phyloP scores from a whole-genome alignment of 345 rosid species.

The Moricandia moricandioides region DNA sequence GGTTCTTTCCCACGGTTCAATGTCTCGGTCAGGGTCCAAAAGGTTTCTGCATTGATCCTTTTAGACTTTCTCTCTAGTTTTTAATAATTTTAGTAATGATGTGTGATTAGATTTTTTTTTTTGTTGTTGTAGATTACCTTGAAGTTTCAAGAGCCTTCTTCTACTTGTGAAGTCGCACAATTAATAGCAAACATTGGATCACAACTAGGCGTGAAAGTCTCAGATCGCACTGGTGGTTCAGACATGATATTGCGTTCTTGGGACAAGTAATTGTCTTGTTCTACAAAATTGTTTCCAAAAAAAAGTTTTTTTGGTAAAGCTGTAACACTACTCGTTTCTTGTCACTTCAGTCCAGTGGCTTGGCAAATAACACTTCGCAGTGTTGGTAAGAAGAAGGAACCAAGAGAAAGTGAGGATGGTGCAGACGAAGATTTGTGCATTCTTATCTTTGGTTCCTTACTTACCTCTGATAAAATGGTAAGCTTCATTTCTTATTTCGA shows the following conservation, averaged over 20 bases:
- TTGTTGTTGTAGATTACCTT: conserved; percentile 50
- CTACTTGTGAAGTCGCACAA: conserved; percentile 66
- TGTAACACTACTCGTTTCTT: conserved; percentile 3
- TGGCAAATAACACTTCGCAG: conserved; percentile 80
- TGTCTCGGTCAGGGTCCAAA: conserved; percentile 83
- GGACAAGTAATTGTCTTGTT: conserved; percentile 60
- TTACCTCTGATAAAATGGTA: conserved; percentile 75
- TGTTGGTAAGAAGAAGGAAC: conserved; percentile 49
- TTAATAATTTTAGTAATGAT: background rate
- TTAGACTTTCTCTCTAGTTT: background rate
- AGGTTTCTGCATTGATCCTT: conserved; percentile 44
- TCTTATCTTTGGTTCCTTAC: conserved; percentile 69
- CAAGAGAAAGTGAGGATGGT: conserved; percentile 32
- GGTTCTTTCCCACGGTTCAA: conserved; percentile 70
- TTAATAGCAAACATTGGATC: conserved; percentile 77
- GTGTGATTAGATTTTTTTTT: conserved; percentile 2
- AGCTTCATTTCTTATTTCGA: conserved; percentile 30
- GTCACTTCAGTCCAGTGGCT: conserved; percentile 70
- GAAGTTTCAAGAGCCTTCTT: conserved; percentile 71
- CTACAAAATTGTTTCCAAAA: background rate
- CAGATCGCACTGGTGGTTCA: conserved; percentile 70
- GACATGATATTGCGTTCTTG: conserved; percentile 83
- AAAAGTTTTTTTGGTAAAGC: background rate
- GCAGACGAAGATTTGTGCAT: conserved; percentile 64
- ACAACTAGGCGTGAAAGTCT: conserved; percentile 67